Conservation (phyloP, 345 rosid species). For the Barbarea vulgaris region DNA sequence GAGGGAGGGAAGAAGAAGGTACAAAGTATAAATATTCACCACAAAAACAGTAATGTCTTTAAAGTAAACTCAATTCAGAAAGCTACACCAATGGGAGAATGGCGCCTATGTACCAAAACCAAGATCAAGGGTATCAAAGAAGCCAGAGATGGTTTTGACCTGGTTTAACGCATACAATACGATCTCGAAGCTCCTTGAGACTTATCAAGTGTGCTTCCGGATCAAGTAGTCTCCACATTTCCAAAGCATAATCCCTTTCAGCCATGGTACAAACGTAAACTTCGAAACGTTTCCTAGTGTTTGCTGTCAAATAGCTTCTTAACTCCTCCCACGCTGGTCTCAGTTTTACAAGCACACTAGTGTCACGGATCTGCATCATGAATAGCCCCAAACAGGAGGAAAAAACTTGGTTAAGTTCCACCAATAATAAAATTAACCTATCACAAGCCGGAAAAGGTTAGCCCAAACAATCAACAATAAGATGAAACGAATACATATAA, state of each 20-base stretch:
- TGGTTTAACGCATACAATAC: slow-evolving; percentile 92
- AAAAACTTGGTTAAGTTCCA: slow-evolving; percentile 1
- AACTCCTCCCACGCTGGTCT: slow-evolving; percentile 99
- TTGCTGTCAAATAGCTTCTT: slow-evolving; percentile 90
- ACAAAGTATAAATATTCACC: background rate
- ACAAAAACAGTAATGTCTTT: background rate
- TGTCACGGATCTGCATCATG: slow-evolving; percentile 79
- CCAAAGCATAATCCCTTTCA: slow-evolving; percentile 98
- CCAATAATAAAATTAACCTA: background rate
- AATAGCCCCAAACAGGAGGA: slow-evolving; percentile 10
- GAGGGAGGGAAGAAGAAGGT: slow-evolving; percentile 19
- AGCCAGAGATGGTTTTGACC: slow-evolving; percentile 50
- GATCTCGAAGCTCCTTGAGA: slow-evolving; percentile 72
- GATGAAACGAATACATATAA: slow-evolving; percentile 23
- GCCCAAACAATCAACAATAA: background rate
- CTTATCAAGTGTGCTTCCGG: slow-evolving; percentile 79
- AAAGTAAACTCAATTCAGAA: background rate
- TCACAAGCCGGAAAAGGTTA: background rate
- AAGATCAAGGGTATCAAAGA: slow-evolving; percentile 20
- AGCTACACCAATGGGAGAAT: background rate
- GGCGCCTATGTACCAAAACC: background rate
- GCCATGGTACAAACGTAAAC: slow-evolving; percentile 99
- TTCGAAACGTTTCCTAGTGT: slow-evolving; percentile 93
- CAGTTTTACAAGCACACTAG: slow-evolving; percentile 98
- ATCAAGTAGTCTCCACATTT: slow-evolving; percentile 99